Conservation (phyloP, 2,329 filamentous ascomycete species). For the Acrocalymma vagum region DNA sequence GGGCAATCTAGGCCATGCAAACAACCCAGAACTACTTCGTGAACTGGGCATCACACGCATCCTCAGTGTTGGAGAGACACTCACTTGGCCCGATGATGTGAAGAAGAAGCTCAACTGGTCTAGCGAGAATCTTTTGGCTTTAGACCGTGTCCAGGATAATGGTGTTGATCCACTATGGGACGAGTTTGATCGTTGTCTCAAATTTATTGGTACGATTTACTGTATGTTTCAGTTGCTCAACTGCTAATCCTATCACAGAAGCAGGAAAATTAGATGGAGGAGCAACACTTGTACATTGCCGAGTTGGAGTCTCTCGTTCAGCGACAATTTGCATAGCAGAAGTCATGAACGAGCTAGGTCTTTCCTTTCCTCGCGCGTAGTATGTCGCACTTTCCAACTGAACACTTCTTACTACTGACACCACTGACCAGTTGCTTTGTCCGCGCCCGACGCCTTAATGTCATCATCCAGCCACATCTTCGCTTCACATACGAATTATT, state of each 20-base stretch:
- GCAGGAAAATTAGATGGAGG: conserved; percentile 78
- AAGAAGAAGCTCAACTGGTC: conserved; percentile 71
- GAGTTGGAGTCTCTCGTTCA: conserved; percentile 92
- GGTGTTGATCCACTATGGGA: conserved; percentile 90
- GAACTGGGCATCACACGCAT: conserved; percentile 86
- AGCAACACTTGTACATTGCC: conserved; percentile 93
- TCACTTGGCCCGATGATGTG: conserved; percentile 79
- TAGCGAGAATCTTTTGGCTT: conserved; percentile 76
- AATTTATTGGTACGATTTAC: conserved; percentile 81
- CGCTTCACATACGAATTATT: conserved; percentile 92
- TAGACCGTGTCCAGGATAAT: conserved; percentile 93
- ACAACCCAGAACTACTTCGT: conserved; percentile 84
- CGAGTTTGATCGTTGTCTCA: conserved; percentile 84
- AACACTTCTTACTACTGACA: conserved; percentile 16
- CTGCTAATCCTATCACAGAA: conserved; percentile 62
- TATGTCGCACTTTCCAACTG: conserved; percentile 46
- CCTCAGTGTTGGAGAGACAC: conserved; percentile 88
- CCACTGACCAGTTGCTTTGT: conserved; percentile 76
- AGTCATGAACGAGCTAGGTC: conserved; percentile 82
- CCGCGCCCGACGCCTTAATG: conserved; percentile 88
- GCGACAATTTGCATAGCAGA: conserved; percentile 99
- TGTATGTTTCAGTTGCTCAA: not conserved
- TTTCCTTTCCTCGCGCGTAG: conserved; percentile 93
- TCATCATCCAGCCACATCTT: conserved; percentile 97
- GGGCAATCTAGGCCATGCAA: conserved; percentile 91